These are phyloP conservation scores for Neurospora africana DNA, from an alignment of 495 filamentous ascomycete species.

Conservation along the genomic window DNA sequence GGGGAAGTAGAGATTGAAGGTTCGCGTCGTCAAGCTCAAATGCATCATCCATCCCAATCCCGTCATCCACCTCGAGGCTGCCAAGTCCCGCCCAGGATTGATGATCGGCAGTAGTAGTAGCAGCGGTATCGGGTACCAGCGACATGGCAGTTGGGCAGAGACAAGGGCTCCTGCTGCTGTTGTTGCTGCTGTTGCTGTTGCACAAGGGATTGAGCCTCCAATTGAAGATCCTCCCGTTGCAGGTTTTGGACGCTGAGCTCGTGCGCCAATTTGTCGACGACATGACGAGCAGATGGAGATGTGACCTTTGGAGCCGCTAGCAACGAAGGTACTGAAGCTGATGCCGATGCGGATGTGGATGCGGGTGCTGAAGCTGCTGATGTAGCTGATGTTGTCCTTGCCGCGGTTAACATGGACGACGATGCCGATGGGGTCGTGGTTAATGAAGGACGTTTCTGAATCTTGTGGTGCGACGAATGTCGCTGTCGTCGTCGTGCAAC, in stretches of 20 bases:
- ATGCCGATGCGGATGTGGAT: background rate
- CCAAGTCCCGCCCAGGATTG: background rate
- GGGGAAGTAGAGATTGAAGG: background rate
- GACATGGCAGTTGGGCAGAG: background rate
- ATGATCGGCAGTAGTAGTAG: background rate
- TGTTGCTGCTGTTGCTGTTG: constrained; percentile 3
- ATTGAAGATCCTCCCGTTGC: constrained; percentile 1
- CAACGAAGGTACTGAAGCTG: background rate
- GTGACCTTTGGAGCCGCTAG: background rate
- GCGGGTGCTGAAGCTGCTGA: background rate
- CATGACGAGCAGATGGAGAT: background rate
- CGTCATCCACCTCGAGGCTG: background rate
- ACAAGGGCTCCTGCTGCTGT: background rate
- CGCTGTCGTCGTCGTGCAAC: background rate
- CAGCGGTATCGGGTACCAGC: background rate
- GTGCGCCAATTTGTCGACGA: constrained; percentile 22
- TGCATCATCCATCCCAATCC: background rate
- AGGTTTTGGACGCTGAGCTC: constrained; percentile 28
- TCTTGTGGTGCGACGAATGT: background rate
- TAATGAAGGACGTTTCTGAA: background rate
- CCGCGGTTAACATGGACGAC: background rate
- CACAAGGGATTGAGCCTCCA: background rate
- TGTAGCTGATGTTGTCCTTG: background rate
- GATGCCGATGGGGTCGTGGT: background rate
- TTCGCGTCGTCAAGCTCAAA: background rate